Evolutionary conservation across 495 filamentous ascomycete species (phyloP), one percentile per base, ranked within the genome.

Genomic region (Lasiosphaeria hispida): DNA sequence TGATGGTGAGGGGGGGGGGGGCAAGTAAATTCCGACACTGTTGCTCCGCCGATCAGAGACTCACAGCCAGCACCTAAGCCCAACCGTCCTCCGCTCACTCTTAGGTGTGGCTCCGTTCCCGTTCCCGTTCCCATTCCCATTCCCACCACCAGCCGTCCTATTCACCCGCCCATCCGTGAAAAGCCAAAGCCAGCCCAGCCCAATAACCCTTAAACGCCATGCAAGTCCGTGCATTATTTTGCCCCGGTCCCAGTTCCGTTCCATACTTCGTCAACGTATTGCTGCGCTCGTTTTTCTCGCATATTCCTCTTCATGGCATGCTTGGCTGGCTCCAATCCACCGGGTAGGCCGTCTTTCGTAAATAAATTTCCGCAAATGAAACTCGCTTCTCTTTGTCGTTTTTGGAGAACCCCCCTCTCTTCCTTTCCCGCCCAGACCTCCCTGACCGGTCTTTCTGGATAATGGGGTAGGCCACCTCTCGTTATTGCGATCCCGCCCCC

Each of bases 311-410:
- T 30, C 23, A 30, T 5, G 23, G 23, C 5, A 30, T 30, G 19
- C 47, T 49, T 49, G 47, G 23, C 47, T 33, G 17, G 10, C 23
- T 49, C 47, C 47, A 33, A 49, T 14, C 23, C 19, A 19, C 35
- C 47, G 47, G 47, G 9, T 49, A 49, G 47, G 47, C 47, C 47
- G 47, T 33, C 23, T 30, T 30, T 49, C 23, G 47, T 30, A 33
- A 36, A 33, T 36, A 49, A 30, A 49, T 49, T 34, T 49, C 47
- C 47, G 23, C 35, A 49, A 49, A 49, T 49, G 47, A 49, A 49
- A 30, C 23, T 30, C 23, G 23, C 23, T 30, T 30, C 23, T 30
- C 41, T 53, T 53, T 48, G 7, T 37, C 13, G 47, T 33, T 44
- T 37, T 30, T 30, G 23, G 23, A 30, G 23, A 30, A 30, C 23